Base-by-base conservation (phyloP, 768 basidiomycete genomes). In the Myochromella boudieri region DNA sequence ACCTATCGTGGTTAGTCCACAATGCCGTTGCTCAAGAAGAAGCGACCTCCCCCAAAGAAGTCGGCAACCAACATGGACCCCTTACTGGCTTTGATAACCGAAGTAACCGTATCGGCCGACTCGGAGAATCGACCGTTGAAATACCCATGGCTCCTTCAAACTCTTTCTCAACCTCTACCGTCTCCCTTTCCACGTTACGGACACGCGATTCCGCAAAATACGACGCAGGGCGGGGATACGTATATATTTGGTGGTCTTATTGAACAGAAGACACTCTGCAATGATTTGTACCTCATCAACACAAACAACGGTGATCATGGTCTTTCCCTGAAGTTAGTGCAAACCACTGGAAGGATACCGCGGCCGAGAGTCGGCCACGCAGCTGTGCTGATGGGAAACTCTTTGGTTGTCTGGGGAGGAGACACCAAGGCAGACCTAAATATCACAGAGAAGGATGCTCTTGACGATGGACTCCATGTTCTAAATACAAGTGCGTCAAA, bases 231-330 rank as follows among this genome's bases (percentile, higher is more conserved):
- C 6, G 97, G 97, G 6, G 94, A 98, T 56, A 82, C 98, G 52
- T 95, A 92, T 68, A 77, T 99, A 52, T 99, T 99, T 55, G 97
- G 97, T 52, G 97, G 97, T 52, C 87, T 99, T 49, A 94, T 98
- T 11, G 81, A 87, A 28, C 95, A 98, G 61, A 69, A 79, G 7
- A 86, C 94, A 25, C 80, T 41, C 22, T 22, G 85, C 42, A 97
- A 97, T 67, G 97, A 99, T 69, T 74, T 99, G 21, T 98, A 95
- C 66, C 71, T 90, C 15, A 84, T 98, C 61, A 85, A 85, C 29
- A 82, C 85, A 2, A 76, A 83, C 31, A 85, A 91, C 53, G 77
- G 91, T 49, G n/a, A n/a, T n/a, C n/a, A n/a, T n/a, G n/a, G n/a
- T n/a, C n/a, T n/a, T n/a, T 80, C 87, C 11, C 86, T 91, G 7